Conservation (phyloP, 768 basidiomycete genomes). For the Cubamyces lactineus region DNA sequence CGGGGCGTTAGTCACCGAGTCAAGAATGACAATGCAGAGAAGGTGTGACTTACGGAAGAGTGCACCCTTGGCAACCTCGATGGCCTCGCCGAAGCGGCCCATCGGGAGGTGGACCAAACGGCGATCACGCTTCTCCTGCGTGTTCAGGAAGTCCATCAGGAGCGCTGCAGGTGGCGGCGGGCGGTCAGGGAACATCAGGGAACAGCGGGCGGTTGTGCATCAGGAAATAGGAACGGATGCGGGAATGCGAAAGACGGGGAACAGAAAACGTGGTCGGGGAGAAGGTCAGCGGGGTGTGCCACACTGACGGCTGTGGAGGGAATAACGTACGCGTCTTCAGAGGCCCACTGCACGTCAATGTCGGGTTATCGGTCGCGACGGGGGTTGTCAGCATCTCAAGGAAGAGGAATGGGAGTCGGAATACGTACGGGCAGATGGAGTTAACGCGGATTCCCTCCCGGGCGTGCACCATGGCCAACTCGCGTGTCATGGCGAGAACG, state of each 20-base stretch:
- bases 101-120: slow-evolving; percentile 91
- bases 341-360: slow-evolving; percentile 66
- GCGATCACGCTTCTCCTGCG: slow-evolving; percentile 91
- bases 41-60: slow-evolving; percentile 75
- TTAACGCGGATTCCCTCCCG: slow-evolving; percentile 96
- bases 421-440: slow-evolving; percentile 88
- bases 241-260: neutral
- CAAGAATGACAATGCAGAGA: neutral
- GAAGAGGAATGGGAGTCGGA: too few relatives aligned
- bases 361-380: neutral
- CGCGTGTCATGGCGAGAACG: slow-evolving; percentile 98
- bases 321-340: slow-evolving; percentile 82
- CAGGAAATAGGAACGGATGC: too few relatives aligned
- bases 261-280: neutral
- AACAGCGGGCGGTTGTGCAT: neutral
- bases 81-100: slow-evolving; percentile 96
- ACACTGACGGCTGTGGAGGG: neutral
- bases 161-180: slow-evolving; percentile 60
- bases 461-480: slow-evolving; percentile 97
- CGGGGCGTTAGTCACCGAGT: slow-evolving; percentile 11
- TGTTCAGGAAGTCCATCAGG: slow-evolving; percentile 98
- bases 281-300: neutral
- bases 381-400: neutral
- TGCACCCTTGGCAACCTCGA: slow-evolving; percentile 92
- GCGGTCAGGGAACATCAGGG: neutral